Evolutionary conservation across 495 filamentous ascomycete species (phyloP).

Genomic region (Entonaema liquescens): DNA sequence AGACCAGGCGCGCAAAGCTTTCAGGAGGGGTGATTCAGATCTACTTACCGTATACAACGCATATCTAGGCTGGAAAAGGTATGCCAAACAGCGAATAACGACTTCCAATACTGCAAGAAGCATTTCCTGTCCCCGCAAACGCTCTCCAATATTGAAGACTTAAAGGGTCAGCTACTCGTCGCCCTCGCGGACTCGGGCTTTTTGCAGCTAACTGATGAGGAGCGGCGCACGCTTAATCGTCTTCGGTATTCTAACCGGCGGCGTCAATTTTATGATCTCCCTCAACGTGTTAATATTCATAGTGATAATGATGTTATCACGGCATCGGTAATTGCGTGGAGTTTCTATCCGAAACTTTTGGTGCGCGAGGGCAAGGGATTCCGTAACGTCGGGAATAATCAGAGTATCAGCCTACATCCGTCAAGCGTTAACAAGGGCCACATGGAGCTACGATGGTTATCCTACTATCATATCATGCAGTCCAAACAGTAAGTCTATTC

Average conservation of each 20-base stretch:
- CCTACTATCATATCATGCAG: conserved; percentile 97
- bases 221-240: conserved; percentile 71
- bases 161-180: conserved; percentile 88
- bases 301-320: conserved; percentile 79
- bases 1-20: conserved; percentile 75
- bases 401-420: conserved; percentile 82
- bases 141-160: conserved; percentile 87
- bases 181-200: conserved; percentile 84
- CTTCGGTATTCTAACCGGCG: conserved; percentile 59
- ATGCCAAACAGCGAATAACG: conserved; percentile 69
- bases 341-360: conserved; percentile 94
- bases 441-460: conserved; percentile 76
- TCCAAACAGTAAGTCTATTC: conserved; percentile 68
- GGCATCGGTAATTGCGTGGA: conserved; percentile 84
- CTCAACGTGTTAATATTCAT: conserved; percentile 74
- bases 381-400: conserved; percentile 90
- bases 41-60: conserved; percentile 92
- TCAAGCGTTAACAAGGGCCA: conserved; percentile 83
- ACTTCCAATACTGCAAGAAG: conserved; percentile 88
- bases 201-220: conserved; percentile 72
- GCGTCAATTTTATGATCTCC: conserved; percentile 81
- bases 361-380: conserved; percentile 87
- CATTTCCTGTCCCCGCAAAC: conserved; percentile 88
- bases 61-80: conserved; percentile 87
- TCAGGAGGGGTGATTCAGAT: conserved; percentile 89